phyloP scores from a whole-genome alignment of 257 asterid species.

The Rhazya stricta region DNA sequence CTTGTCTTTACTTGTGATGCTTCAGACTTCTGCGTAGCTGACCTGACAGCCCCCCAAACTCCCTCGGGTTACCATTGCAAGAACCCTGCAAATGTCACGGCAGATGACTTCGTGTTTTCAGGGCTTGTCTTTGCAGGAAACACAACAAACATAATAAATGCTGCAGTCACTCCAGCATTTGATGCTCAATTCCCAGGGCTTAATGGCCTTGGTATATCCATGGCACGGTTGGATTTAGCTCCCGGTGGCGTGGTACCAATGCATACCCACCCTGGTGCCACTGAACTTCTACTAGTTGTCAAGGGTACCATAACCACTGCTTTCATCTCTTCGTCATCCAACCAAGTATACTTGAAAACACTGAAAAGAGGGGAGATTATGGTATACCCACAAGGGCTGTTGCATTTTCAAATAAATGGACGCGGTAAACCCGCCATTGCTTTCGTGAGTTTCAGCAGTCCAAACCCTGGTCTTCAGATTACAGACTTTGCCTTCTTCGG shows the following conservation, averaged over 20 bases:
- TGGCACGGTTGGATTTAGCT: slow-evolving; percentile 63
- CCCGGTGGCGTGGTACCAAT: slow-evolving; percentile 55
- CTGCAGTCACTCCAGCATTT: slow-evolving; percentile 62
- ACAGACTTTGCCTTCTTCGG: slow-evolving; percentile 54
- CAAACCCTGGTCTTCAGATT: slow-evolving; percentile 62
- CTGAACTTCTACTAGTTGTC: slow-evolving; percentile 45
- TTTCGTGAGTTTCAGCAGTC: slow-evolving; percentile 55
- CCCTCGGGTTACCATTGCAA: slow-evolving; percentile 77
- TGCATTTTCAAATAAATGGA: slow-evolving; percentile 72
- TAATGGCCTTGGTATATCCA: slow-evolving; percentile 69
- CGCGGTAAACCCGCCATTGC: slow-evolving; percentile 48
- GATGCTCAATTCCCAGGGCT: slow-evolving; percentile 65
- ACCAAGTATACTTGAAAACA: slow-evolving; percentile 45
- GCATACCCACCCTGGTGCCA: slow-evolving; percentile 80
- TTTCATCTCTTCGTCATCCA: slow-evolving; percentile 53
- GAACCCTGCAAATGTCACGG: slow-evolving; percentile 39
- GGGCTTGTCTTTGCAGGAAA: slow-evolving; percentile 51
- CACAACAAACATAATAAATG: slow-evolving; percentile 64
- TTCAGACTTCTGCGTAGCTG: slow-evolving; percentile 68
- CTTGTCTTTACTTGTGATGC: slow-evolving; percentile 34
- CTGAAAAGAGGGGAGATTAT: slow-evolving; percentile 56
- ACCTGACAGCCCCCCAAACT: slow-evolving; percentile 38
- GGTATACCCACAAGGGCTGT: slow-evolving; percentile 61
- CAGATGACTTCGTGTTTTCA: slow-evolving; percentile 43
- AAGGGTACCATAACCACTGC: slow-evolving; percentile 46